phyloP scores from a whole-genome alignment of 2,329 filamentous ascomycete genomes.

The Colletotrichum somersetense region DNA sequence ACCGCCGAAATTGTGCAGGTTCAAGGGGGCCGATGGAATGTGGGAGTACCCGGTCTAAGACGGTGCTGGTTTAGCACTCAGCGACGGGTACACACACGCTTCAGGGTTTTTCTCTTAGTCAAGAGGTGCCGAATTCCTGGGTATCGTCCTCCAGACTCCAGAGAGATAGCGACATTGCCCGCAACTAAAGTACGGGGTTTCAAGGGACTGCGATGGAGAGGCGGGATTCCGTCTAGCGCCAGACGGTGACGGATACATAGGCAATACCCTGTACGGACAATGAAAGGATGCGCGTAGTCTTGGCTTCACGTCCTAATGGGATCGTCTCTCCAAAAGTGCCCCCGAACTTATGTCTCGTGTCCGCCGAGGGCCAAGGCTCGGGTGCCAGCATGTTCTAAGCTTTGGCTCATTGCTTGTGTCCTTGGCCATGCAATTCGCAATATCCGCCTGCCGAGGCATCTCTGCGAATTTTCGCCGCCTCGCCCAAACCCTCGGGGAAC shows the following conservation, averaged over 20 bases:
- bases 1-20: conserved; percentile 36
- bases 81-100: background rate
- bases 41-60: conserved; percentile 13
- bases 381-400: conserved; percentile 33
- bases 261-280: background rate
- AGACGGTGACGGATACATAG: background rate
- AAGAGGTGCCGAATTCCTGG: conserved; percentile 26
- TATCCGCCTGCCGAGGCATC: conserved; percentile 25
- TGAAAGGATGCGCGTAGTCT: background rate
- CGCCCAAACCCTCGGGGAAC: background rate
- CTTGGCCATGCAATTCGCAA: conserved; percentile 6
- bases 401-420: conserved; percentile 26
- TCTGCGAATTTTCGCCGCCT: conserved; percentile 23
- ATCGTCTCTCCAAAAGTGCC: conserved; percentile 32
- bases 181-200: conserved; percentile 20
- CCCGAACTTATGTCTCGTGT: conserved; percentile 7
- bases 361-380: conserved; percentile 30
- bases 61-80: background rate
- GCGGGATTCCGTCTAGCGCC: conserved; percentile 24
- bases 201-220: conserved; percentile 19
- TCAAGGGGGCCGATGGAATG: conserved; percentile 6
- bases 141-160: conserved; percentile 18
- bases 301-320: conserved; percentile 20
- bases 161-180: background rate
- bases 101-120: conserved; percentile 27